phyloP scores from a whole-genome alignment of 2,329 filamentous ascomycete genomes.

The Trichoderma oligosporum region DNA sequence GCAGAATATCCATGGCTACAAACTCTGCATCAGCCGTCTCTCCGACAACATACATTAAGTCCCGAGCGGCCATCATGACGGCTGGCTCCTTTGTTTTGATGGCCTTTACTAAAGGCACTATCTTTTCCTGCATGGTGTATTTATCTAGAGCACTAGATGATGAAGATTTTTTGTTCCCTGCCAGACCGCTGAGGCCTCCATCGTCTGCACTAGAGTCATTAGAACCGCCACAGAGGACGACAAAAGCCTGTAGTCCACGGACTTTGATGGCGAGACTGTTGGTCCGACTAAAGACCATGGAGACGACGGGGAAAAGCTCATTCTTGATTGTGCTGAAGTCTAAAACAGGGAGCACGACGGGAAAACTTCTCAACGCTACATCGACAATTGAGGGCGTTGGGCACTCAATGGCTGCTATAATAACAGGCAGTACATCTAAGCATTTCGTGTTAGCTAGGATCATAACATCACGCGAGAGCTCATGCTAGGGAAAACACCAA shows the following conservation, averaged over 20 bases:
- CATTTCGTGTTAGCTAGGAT: background rate
- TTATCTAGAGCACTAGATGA: slow-evolving; percentile 85
- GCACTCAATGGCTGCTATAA: slow-evolving; percentile 80
- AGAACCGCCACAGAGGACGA: slow-evolving; percentile 79
- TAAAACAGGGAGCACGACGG: slow-evolving; percentile 76
- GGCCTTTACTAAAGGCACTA: slow-evolving; percentile 80
- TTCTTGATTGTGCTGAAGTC: slow-evolving; percentile 98
- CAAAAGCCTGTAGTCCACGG: slow-evolving; percentile 83
- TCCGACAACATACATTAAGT: slow-evolving; percentile 80
- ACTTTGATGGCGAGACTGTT: slow-evolving; percentile 94
- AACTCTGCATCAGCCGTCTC: slow-evolving; percentile 82
- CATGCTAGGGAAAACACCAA: slow-evolving; percentile 38
- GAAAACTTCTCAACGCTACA: slow-evolving; percentile 73
- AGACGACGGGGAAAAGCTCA: slow-evolving; percentile 90
- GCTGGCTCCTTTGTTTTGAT: slow-evolving; percentile 98
- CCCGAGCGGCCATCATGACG: slow-evolving; percentile 90
- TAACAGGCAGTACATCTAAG: slow-evolving; percentile 79
- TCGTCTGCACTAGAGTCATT: slow-evolving; percentile 46
- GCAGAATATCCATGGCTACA: slow-evolving; percentile 84
- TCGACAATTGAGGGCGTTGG: slow-evolving; percentile 87
- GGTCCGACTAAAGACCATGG: slow-evolving; percentile 85
- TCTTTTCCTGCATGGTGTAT: slow-evolving; percentile 97
- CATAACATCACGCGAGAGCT: too few species aligned
- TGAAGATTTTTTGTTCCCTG: slow-evolving; percentile 58
- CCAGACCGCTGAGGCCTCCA: slow-evolving; percentile 71